Base-by-base conservation (phyloP, 495 filamentous ascomycete genomes). In the Aspergillus nidulans region DNA sequence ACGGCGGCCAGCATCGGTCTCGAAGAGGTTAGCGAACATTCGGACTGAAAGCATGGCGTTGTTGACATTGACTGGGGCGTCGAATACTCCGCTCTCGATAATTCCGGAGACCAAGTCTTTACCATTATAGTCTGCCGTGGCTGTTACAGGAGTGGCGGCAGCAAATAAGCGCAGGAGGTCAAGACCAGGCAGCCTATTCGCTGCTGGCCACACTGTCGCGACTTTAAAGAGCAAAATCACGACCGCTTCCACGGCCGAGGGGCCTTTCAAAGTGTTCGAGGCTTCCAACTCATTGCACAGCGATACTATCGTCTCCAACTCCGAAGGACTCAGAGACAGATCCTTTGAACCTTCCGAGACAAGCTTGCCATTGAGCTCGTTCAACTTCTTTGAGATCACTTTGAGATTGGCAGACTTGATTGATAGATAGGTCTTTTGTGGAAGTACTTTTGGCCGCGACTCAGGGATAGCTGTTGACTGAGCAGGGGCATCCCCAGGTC, bases 21-120 rank as follows among this genome's bases (percentile, higher is more conserved):
- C 81, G 69, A 97, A 97, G 6, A 97, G 73, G 54, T 99, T 99
- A n/a, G 82, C 85, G 44, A 96, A 79, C 13, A 85, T 79, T 10
- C 95, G 90, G 39, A 89, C 73, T 0, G 88, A 81, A 69, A 97
- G 84, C 89, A 97, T 96, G 26, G 85, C 81, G 62, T 88, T 89
- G 65, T 97, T 96, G 12, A 82, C 73, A 13, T 75, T 72, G 8
- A 80, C 69, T 9, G 74, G 75, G 7, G 70, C 62, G 21, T 81
- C 74, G 52, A 92, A 87, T 18, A 86, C 69, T 2, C 77, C 81
- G 46, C 79, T 77, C 1, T 60, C 55, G 20, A 74, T 64, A 30
- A 85, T 65, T 0, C 68, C 65, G 6, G 69, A 60, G 15, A 81
- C 60, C 8, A 79, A 61, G 43, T 77, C 69, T 19, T 87, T 76